Evolutionary conservation across 495 filamentous ascomycete genomes (phyloP).

Genomic region (Parachaetomium inaequale): DNA sequence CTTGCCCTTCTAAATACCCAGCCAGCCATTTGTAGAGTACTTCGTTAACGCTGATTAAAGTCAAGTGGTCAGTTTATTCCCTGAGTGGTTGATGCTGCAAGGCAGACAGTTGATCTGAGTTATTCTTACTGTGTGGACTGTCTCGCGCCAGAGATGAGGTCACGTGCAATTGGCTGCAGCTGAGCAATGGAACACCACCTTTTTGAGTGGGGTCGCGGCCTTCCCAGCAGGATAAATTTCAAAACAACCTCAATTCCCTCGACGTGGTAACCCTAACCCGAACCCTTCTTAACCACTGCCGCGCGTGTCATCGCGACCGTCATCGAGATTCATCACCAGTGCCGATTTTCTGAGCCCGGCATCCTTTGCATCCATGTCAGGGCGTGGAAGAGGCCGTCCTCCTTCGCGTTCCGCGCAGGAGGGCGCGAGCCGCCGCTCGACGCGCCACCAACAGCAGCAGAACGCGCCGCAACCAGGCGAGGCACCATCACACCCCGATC

Average conservation of each 20-base stretch:
- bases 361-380: conserved; percentile 15
- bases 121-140: too few relatives aligned
- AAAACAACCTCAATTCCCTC: conserved; percentile 27
- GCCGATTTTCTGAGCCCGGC: not conserved
- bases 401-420: conserved; percentile 18
- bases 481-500: not conserved
- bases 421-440: conserved; percentile 25
- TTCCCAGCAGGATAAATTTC: conserved; percentile 16
- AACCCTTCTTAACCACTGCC: conserved; percentile 29
- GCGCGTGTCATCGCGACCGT: not conserved
- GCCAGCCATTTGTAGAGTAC: too few relatives aligned
- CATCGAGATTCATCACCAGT: conserved; percentile 1
- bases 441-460: conserved; percentile 21
- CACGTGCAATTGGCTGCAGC: not conserved
- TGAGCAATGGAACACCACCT: not conserved
- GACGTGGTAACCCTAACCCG: conserved; percentile 33
- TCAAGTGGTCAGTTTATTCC: too few relatives aligned
- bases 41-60: too few relatives aligned
- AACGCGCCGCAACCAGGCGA: conserved; percentile 6
- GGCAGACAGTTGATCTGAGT: too few relatives aligned
- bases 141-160: not conserved
- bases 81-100: too few relatives aligned
- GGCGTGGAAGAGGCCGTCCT: conserved; percentile 26
- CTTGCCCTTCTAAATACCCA: too few relatives aligned
- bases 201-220: not conserved